Percentiles rank a stretch among this genome's conserved stretches.
Conservation (phyloP, 306 rosid species). For the Inga laurina region DNA sequence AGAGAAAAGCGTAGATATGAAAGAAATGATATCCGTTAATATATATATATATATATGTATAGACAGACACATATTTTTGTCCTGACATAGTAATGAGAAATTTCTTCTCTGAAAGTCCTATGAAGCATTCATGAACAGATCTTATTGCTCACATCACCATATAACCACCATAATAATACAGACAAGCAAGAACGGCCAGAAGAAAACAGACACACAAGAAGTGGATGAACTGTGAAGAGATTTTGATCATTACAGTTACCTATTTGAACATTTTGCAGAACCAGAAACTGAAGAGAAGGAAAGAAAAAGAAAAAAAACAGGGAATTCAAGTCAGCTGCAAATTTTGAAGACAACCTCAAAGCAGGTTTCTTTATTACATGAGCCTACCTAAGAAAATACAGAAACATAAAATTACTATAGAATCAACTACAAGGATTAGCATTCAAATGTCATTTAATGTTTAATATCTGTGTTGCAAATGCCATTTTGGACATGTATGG, state of each 20-base stretch:
- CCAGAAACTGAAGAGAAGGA: constrained; percentile 38
- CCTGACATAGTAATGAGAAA: background rate
- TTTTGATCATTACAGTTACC: constrained; percentile 35
- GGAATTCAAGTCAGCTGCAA: constrained; percentile 37
- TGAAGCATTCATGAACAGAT: constrained; percentile 13
- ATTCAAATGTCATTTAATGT: background rate
- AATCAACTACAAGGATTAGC: background rate
- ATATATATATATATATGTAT: too few relatives aligned
- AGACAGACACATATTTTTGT: background rate
- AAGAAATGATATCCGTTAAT: background rate
- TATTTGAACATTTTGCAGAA: constrained; percentile 45
- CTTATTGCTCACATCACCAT: constrained; percentile 24
- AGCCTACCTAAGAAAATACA: constrained; percentile 10
- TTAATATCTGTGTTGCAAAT: background rate
- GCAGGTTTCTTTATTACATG: constrained; percentile 40
- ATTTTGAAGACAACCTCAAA: constrained; percentile 15
- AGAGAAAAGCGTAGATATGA: background rate
- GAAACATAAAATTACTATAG: constrained; percentile 15
- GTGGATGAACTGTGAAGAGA: background rate
- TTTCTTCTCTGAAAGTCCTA: background rate
- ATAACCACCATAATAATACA: constrained; percentile 23
- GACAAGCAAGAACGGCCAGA: constrained; percentile 24
- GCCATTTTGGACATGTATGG: constrained; percentile 84
- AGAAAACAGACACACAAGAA: constrained; percentile 12
- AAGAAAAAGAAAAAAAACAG: background rate